These are phyloP conservation scores for Dryadomyces quercus-mongolicae DNA, from an alignment of 2,329 filamentous ascomycete genomes.

Conservation along the genomic window DNA sequence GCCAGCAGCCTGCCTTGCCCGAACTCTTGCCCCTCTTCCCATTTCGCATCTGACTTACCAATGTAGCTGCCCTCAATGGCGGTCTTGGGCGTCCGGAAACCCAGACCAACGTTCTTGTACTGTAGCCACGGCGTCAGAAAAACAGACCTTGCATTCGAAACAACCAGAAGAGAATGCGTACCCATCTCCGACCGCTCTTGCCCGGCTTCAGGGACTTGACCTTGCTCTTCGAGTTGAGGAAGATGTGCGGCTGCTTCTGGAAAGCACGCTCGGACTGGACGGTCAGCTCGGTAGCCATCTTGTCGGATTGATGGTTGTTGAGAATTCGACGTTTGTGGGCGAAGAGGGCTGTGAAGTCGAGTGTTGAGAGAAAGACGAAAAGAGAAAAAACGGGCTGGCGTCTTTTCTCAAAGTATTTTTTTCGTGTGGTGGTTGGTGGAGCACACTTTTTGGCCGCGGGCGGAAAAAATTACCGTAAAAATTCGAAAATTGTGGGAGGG, in stretches of 20 bases:
- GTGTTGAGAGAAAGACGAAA: slow-evolving; percentile 3
- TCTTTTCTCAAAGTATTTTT: slow-evolving; percentile 6
- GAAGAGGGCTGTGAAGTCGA: slow-evolving; percentile 1
- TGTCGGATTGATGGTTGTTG: slow-evolving; percentile 9
- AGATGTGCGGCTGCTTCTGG: slow-evolving; percentile 99
- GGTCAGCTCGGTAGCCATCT: slow-evolving; percentile 96
- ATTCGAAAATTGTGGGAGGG: slow-evolving; percentile 13
- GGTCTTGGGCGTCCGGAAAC: slow-evolving; percentile 96
- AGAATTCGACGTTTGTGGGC: not conserved
- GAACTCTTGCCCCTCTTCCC: not conserved
- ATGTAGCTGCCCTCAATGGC: slow-evolving; percentile 99
- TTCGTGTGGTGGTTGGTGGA: slow-evolving; percentile 13
- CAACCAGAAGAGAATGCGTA: slow-evolving; percentile 5
- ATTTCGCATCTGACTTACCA: slow-evolving; percentile 65
- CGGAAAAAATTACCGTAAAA: slow-evolving; percentile 8
- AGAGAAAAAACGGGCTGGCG: slow-evolving; percentile 1
- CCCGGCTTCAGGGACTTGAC: slow-evolving; percentile 72
- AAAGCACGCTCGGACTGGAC: slow-evolving; percentile 99
- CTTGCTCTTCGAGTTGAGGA: slow-evolving; percentile 94
- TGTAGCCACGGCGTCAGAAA: slow-evolving; percentile 1
- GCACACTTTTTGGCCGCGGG: slow-evolving; percentile 3
- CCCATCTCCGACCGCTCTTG: slow-evolving; percentile 78
- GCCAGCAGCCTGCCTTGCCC: too few species aligned
- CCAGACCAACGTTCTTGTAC: slow-evolving; percentile 99
- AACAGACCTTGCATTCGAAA: not conserved